Base-by-base conservation (phyloP, 2,329 filamentous ascomycete genomes). In the Setomelanomma holmii region DNA sequence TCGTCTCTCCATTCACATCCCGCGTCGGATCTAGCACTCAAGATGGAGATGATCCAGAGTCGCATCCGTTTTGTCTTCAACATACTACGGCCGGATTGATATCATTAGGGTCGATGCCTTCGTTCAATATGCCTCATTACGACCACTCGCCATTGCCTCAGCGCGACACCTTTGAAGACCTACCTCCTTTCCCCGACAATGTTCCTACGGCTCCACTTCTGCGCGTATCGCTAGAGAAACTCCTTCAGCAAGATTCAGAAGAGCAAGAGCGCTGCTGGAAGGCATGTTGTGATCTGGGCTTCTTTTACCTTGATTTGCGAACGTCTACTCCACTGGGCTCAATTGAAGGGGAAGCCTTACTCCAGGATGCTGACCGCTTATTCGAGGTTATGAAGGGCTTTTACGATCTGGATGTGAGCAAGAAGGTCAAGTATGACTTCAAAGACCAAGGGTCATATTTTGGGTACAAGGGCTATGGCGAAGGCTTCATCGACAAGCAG, bases 401-500 rank as follows among this genome's bases (percentile, higher is more conserved):
- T 11, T 85, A 82, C 60, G 72, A 78, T 4, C 63, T 85, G 0
- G 74, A 76, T 1, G 55, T 80, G 0, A 72, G 79, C 8, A 84
- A 86, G 60, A 83, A 85, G 61, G 60, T 73, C n/a, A 76, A 79
- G 48, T 86, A 84, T 59, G 82, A 85, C 56, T 78, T 84, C 35
- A 78, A 76, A 46, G 71, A 64, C 2, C 67, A 81, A 47, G 77
- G 78, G 10, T 80, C 76, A 2, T 85, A 84, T 50, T 83, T 81
- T 55, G 83, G 82, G 4, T 73, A 75, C 44, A 82, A 82, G 60
- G 77, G 75, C 0, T 76, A 76, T 39, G 82, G 82, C 3, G 75
- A 72, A 14, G 75, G 74, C 4, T 66, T 80, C 1, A 71, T 82
- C 10, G 82, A 85, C 56, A 68, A 68, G 5, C 53, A 76, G 17